These are phyloP conservation scores for Argentina anserina DNA, from an alignment of 306 rosid genomes.

Conservation along the genomic window DNA sequence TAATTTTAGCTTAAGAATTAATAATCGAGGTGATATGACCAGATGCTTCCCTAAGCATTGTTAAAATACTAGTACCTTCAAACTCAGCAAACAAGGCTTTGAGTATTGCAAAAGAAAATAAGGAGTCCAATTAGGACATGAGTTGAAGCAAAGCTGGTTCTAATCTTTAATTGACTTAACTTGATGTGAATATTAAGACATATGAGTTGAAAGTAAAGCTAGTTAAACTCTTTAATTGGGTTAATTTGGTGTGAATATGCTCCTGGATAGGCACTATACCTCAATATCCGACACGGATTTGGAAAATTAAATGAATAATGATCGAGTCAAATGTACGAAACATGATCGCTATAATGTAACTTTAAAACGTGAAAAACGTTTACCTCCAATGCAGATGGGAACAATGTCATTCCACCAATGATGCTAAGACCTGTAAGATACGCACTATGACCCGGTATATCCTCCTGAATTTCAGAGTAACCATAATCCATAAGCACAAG, in stretches of 20 bases:
- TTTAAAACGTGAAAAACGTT: not conserved
- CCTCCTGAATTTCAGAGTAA: slow-evolving; percentile 75
- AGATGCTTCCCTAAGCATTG: not conserved
- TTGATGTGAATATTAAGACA: not conserved
- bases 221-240: not conserved
- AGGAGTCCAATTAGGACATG: not conserved
- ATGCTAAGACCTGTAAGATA: slow-evolving; percentile 93
- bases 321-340: not conserved
- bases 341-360: not conserved
- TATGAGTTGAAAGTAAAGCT: not conserved
- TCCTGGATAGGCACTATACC: not conserved
- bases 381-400: slow-evolving; percentile 93
- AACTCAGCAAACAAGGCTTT: not conserved
- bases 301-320: not conserved
- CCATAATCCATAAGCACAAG: slow-evolving; percentile 83
- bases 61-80: too few relatives aligned
- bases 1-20: not conserved
- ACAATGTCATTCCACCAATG: slow-evolving; percentile 95
- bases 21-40: not conserved
- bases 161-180: not conserved
- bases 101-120: not conserved
- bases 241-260: not conserved
- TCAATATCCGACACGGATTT: not conserved
- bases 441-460: slow-evolving; percentile 81
- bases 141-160: not conserved